Base-by-base conservation (phyloP, 495 filamentous ascomycete species). In the Penicillium chermesinum region DNA sequence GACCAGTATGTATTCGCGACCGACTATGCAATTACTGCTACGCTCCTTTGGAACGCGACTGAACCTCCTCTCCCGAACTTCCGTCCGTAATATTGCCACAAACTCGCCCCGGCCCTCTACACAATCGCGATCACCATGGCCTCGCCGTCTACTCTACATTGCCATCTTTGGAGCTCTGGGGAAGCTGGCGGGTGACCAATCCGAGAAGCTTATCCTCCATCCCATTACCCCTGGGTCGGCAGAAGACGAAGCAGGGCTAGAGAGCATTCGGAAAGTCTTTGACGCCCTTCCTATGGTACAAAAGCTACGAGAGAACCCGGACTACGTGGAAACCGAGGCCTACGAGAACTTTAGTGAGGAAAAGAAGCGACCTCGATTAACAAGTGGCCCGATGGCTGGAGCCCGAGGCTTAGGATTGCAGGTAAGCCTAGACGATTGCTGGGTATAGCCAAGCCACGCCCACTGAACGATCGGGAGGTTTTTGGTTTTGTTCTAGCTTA, bases 281-380 rank as follows among this genome's bases (percentile, higher is more conserved):
- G 66, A 72, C 18, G 52, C 58, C 33, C 67, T 84, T 1, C 76
- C 80, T 10, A 58, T 84, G 46, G 79, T 86, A 16, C 57, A 69
- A 47, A 55, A 67, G 18, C 66, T 86, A 21, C 66, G 70, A n/a
- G 40, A 60, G 12, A 65, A 84, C 62, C 76, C 80, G 7, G 61
- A 65, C 32, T 86, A 74, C 64, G 62, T 65, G 34, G 76, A 77
- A 46, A 54, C 52, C 58, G 73, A 77, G 19, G 82, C 81, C 22
- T 86, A 86, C 64, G 61, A 68, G 19, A 69, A 70, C 41, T 65
- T 76, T 22, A 41, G 72, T 7, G 60, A 66, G 1, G 58, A 73
- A 7, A 61, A 69, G 1, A 70, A 65, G 44, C 35, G 38, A 20
- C 57, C 61, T 12, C 57, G 68, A 41, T 52, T 75, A 16, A 73